A percentile compares a stretch with the other conserved stretches of the same genome.
These are phyloP conservation scores for Codiaeum variegatum DNA, from an alignment of 441 rosid genomes.

Conservation along the genomic window DNA sequence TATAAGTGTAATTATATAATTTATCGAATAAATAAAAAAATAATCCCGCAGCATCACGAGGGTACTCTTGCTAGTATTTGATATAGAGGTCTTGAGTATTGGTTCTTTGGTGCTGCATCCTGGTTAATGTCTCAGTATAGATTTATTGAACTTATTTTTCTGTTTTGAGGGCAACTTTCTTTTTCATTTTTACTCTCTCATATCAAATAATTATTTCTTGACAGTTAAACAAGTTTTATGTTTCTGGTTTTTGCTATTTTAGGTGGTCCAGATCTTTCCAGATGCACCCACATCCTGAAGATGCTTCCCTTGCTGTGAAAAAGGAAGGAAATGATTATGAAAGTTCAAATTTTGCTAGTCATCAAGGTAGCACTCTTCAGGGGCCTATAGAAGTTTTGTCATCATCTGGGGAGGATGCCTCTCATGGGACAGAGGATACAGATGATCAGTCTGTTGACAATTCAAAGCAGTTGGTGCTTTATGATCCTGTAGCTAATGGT, in stretches of 20 bases:
- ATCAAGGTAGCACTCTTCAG: constrained; percentile 22
- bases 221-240: neutral
- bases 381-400: constrained; percentile 30
- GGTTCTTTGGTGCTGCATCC: neutral
- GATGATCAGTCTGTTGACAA: constrained; percentile 29
- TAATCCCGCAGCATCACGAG: too few relatives aligned
- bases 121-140: neutral
- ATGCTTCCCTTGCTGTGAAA: constrained; percentile 30
- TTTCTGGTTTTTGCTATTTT: neutral
- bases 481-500: constrained; percentile 43
- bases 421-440: constrained; percentile 27
- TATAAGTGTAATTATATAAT: too few relatives aligned
- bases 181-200: neutral
- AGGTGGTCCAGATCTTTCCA: constrained; percentile 21
- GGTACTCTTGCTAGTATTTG: too few relatives aligned
- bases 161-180: neutral
- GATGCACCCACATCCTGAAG: constrained; percentile 40
- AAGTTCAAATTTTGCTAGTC: constrained; percentile 27
- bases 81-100: neutral
- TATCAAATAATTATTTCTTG: neutral
- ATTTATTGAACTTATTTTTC: neutral
- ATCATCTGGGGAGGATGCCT: constrained; percentile 28
- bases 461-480: constrained; percentile 62
- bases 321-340: constrained; percentile 30
- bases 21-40: too few relatives aligned